Evolutionary conservation across 2,329 filamentous ascomycete genomes (phyloP).

Genomic region (Neonectria magnoliae): DNA sequence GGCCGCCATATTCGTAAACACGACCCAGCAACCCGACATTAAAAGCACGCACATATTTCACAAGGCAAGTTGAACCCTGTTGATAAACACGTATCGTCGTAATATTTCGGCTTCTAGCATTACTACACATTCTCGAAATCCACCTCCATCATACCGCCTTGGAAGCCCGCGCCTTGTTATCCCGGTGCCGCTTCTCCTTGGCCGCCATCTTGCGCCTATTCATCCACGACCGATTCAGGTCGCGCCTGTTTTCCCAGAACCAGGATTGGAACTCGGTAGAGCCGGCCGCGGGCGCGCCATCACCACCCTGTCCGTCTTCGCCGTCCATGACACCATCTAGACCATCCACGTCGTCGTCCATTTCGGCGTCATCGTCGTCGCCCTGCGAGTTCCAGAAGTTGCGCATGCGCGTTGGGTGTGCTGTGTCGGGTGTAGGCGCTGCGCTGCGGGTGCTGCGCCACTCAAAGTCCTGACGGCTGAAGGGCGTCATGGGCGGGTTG

Average conservation of each 20-base stretch:
- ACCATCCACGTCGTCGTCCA: constrained; percentile 45
- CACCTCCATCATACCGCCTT: constrained; percentile 46
- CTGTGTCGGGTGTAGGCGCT: constrained; percentile 94
- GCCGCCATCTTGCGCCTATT: constrained; percentile 68
- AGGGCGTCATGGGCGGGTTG: constrained; percentile 78
- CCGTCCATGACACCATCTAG: constrained; percentile 45
- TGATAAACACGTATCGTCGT: neutral
- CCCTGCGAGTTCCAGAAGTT: constrained; percentile 63
- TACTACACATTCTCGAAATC: neutral
- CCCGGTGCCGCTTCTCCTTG: constrained; percentile 74
- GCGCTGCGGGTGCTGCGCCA: constrained; percentile 82
- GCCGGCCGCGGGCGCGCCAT: constrained; percentile 39
- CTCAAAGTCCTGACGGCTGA: constrained; percentile 80
- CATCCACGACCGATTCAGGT: constrained; percentile 74
- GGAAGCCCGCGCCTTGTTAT: constrained; percentile 67
- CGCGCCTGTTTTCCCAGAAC: constrained; percentile 74
- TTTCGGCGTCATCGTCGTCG: constrained; percentile 56
- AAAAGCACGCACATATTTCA: neutral
- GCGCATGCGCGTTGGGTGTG: constrained; percentile 74
- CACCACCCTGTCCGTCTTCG: constrained; percentile 41
- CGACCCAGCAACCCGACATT: neutral
- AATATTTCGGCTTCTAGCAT: neutral
- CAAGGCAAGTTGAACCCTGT: neutral
- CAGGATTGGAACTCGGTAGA: constrained; percentile 70
- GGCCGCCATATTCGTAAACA: neutral